Evolutionary conservation across 345 rosid genomes (phyloP), one percentile per base, ranked within the genome.

Genomic region (Gossypium turneri): DNA sequence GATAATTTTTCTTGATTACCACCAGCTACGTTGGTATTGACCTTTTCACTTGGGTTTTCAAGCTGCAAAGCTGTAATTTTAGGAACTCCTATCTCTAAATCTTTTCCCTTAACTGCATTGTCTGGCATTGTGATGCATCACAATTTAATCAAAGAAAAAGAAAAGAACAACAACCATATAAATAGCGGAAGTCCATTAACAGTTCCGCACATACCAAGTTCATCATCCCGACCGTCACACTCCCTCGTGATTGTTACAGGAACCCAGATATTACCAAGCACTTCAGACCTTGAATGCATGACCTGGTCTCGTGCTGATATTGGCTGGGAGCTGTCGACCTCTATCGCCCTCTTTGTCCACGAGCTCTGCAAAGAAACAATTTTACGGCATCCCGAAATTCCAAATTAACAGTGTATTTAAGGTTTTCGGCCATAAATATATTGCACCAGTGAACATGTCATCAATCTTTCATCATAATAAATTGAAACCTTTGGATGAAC

Each of bases 301-400:
- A 80, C 81, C 80, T 78, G 80, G 62, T 78, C 81, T 75, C 80
- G 55, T 10, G 72, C 70, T 12, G 84, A 78, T 19, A 52, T 58
- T 72, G 76, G 73, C 52, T 53, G 74, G 74, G 85, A 84, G 48
- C 86, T 82, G 45, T 84, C 86, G 72, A 77, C 79, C 79, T 82
- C 88, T 9, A 76, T 67, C 4, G 75, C 80, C 73, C 75, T 80
- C 67, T 77, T 80, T 9, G 85, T 87, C 84, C 87, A 83, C 47
- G 84, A 87, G 80, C 84, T 85, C 85, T 87, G 78, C 71, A 76
- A 73, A 71, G 16, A 56, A 22, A 79, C 61, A 77, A 67, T 38
- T 47, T 44, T 48, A 74, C 60, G 55, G 48, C 77, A 19, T 58
- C 13, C 24, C 55, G 74, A 45, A 22, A 45, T 22, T 67, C 71